Evolutionary conservation across 148 eudicot genomes (phyloP), one percentile per base, ranked within the genome.

Genomic region (Rheum nobile): DNA sequence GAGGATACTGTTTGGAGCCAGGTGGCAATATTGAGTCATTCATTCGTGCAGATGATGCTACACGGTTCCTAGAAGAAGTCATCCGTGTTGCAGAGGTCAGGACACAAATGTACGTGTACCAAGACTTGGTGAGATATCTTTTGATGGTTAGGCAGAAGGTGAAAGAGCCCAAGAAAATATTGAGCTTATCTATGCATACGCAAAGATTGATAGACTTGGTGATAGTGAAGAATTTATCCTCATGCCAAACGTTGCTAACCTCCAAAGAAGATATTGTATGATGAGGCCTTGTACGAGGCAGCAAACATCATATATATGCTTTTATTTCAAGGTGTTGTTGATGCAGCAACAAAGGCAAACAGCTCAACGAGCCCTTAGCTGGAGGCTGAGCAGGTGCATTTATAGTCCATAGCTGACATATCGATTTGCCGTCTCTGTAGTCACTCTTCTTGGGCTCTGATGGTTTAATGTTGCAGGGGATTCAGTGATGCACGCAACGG

Each of bases 1-100:
- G 98, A 94, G 83, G 98, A 91, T 82, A 91, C 90, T 77, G 98
- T 94, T 54, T 94, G 98, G 98, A 94, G 91, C 80, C 97, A 94
- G 81, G 98, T 94, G 74, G 98, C 86, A n/a, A 94, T 88, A 94
- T 94, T 43, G 98, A 94, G 79, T 94, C 98, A 69, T 94, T 94
- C 77, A 94, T 94, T 73, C 92, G 96, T 9, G 98, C 98, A 71
- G 98, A 89, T 55, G 98, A 94, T 88, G 87, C 96, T 37, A 91
- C 98, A 43, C 93, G 88, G 31, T 94, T 94, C 82, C 77, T 94
- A 83, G 98, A 89, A n/a, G n/a, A n/a, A 71, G 97, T 91, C 50
- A 91, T 94, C 75, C 81, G 80, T 65, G 98, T 93, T 80, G 81
- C 97, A 47, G 96, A n/a, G n/a, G n/a, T n/a, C n/a, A 89, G 82